These are phyloP conservation scores for Durotheca rogersii DNA, from an alignment of 495 filamentous ascomycete genomes.

Conservation along the genomic window DNA sequence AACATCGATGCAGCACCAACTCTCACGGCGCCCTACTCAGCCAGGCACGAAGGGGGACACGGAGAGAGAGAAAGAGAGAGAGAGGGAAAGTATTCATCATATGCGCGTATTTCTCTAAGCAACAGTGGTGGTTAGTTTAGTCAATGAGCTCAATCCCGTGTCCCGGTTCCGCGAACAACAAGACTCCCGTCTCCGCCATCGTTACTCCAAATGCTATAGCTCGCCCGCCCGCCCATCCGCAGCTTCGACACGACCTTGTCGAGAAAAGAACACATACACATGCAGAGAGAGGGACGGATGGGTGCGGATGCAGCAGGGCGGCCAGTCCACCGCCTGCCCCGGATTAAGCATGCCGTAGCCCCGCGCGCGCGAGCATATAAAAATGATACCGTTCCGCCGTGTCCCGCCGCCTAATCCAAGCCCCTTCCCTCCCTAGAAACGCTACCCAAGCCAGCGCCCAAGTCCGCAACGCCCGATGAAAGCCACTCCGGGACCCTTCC, in stretches of 20 bases:
- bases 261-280: neutral
- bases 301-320: no score
- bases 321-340: no score
- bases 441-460: constrained; percentile 14
- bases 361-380: no score
- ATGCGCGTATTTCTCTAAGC: constrained; percentile 33
- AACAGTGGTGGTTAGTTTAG: no score
- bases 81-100: constrained; percentile 34
- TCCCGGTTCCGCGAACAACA: no score
- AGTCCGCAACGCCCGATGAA: constrained; percentile 17
- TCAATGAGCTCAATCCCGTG: no score
- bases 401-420: no score
- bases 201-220: constrained; percentile 24
- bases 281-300: no score
- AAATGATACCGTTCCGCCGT: no score
- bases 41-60: neutral
- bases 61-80: neutral
- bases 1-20: no score
- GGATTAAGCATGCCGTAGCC: no score
- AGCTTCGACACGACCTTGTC: constrained; percentile 5
- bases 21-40: neutral
- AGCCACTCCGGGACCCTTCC: constrained; percentile 16
- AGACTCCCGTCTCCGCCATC: constrained; percentile 5
- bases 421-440: constrained; percentile 11
- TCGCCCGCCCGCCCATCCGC: constrained; percentile 13